These are phyloP conservation scores for Prunus campanulata DNA, from an alignment of 306 rosid genomes.

Conservation along the genomic window DNA sequence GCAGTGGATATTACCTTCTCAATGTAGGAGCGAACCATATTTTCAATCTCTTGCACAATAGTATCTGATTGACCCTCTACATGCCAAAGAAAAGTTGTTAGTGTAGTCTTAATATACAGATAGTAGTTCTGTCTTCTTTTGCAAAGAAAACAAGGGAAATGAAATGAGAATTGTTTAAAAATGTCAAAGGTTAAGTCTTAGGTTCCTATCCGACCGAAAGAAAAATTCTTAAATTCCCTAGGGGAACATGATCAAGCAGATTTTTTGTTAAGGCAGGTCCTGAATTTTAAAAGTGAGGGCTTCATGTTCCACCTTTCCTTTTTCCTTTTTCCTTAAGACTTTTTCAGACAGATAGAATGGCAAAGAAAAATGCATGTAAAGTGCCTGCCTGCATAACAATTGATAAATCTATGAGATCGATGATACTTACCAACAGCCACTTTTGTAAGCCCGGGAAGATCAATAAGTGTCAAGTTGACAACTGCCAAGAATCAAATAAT, in stretches of 20 bases:
- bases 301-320: background rate
- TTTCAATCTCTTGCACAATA: slow-evolving; percentile 84
- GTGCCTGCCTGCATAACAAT: background rate
- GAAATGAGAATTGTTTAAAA: background rate
- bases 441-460: slow-evolving; percentile 96
- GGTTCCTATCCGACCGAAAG: background rate
- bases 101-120: background rate
- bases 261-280: background rate
- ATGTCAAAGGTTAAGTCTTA: too few relatives aligned
- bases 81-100: slow-evolving; percentile 30
- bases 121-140: background rate
- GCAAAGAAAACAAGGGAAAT: background rate
- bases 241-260: too few relatives aligned
- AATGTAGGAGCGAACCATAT: slow-evolving; percentile 89
- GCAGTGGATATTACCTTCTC: slow-evolving; percentile 64
- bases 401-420: slow-evolving; percentile 14
- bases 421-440: slow-evolving; percentile 85
- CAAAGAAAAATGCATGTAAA: background rate
- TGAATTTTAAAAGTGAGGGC: background rate
- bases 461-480: slow-evolving; percentile 93
- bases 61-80: slow-evolving; percentile 98
- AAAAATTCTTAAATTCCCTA: background rate
- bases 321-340: background rate
- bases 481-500: slow-evolving; percentile 51
- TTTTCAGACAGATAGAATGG: background rate